Conservation (phyloP, 495 filamentous ascomycete genomes). For the Melanomma pulvis-pyrius region DNA sequence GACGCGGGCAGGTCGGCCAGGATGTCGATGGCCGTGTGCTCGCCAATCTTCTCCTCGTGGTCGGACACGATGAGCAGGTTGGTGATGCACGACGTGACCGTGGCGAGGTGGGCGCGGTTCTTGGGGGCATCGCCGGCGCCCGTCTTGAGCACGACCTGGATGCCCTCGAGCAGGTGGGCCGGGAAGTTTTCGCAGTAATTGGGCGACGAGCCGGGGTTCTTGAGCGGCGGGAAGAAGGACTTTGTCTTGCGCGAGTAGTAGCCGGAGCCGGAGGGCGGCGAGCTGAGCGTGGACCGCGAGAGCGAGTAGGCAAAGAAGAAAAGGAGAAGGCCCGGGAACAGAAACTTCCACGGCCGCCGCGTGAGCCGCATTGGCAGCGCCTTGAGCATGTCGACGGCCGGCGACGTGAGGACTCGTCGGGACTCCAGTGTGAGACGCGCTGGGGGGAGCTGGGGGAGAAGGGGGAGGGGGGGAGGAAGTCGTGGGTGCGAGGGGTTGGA, state of each 20-base stretch:
- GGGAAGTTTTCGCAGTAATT: slow-evolving; percentile 48
- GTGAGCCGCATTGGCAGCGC: slow-evolving; percentile 12
- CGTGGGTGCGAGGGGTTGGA: not conserved
- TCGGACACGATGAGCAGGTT: slow-evolving; percentile 55
- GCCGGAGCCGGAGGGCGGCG: not conserved
- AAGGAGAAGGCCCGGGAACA: slow-evolving; percentile 22
- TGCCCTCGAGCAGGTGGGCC: slow-evolving; percentile 38
- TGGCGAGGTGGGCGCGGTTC: slow-evolving; percentile 44
- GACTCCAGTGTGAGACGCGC: not conserved
- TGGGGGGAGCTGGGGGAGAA: not conserved
- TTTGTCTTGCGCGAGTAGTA: slow-evolving; percentile 15
- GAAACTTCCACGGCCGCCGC: slow-evolving; percentile 17
- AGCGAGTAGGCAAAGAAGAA: slow-evolving; percentile 21
- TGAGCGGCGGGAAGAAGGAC: slow-evolving; percentile 30
- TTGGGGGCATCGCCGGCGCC: slow-evolving; percentile 44
- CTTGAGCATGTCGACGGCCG: slow-evolving; percentile 12
- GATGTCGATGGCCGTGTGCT: slow-evolving; percentile 48
- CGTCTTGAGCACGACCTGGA: slow-evolving; percentile 51
- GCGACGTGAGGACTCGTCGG: not conserved
- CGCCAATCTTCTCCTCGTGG: slow-evolving; percentile 49
- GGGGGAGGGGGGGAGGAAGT: not conserved
- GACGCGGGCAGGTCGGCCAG: slow-evolving; percentile 46
- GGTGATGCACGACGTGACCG: slow-evolving; percentile 48
- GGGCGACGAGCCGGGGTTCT: slow-evolving; percentile 7
- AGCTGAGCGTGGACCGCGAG: not conserved